Conservation (phyloP, 139 green algal species). For the Trebouxia sp. region DNA sequence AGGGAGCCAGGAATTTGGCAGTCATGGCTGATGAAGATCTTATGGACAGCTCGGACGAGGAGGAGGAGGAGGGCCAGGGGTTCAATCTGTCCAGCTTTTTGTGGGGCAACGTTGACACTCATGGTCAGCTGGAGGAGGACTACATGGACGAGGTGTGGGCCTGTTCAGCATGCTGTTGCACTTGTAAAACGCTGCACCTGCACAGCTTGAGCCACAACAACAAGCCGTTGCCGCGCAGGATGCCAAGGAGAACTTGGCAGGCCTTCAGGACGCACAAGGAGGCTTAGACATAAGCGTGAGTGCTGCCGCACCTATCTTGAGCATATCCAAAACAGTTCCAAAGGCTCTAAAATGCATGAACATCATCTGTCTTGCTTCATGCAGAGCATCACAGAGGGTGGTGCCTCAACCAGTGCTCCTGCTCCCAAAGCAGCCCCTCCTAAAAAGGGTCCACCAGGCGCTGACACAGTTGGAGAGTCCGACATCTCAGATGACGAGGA, state of each 20-base stretch:
- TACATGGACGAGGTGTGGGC: not conserved
- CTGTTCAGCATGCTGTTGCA: not conserved
- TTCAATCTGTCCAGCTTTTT: constrained; percentile 1
- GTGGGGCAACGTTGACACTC: not conserved
- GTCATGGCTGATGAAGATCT: constrained; percentile 11
- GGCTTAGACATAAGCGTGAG: not conserved
- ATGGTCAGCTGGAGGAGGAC: constrained; percentile 2
- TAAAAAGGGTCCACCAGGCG: not conserved
- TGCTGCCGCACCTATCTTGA: too few relatives aligned
- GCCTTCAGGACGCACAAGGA: not conserved
- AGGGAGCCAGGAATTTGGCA: too few relatives aligned
- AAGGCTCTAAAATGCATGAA: not conserved
- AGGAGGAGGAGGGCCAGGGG: not conserved
- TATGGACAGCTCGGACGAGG: not conserved
- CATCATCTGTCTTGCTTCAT: not conserved
- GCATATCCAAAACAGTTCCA: not conserved
- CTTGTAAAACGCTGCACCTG: not conserved
- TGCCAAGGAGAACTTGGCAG: not conserved
- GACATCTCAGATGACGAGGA: constrained; percentile 7
- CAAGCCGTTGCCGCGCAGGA: not conserved
- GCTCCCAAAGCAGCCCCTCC: not conserved
- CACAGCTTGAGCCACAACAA: not conserved
- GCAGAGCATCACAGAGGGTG: not conserved
- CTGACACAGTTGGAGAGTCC: not conserved
- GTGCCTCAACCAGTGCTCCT: not conserved